Evolutionary conservation across 306 rosid species (phyloP).

Genomic region (Cucumis cinereus): DNA sequence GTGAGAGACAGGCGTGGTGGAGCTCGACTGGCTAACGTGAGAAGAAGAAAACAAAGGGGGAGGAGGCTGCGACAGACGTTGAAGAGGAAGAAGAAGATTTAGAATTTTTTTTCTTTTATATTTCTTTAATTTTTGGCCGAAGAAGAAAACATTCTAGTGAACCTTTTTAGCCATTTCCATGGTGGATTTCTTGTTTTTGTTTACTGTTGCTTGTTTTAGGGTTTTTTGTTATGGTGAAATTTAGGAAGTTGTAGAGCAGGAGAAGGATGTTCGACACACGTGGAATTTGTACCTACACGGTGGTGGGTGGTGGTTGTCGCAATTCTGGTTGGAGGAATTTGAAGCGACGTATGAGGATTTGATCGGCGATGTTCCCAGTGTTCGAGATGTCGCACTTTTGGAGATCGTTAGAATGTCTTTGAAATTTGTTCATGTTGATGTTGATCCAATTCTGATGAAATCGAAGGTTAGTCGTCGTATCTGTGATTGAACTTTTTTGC

Average conservation of each 20-base stretch:
- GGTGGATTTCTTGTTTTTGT: not conserved
- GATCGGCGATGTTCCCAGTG: slow-evolving; percentile 40
- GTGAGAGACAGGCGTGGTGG: too few relatives aligned
- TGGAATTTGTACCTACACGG: slow-evolving; percentile 64
- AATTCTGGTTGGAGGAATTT: slow-evolving; percentile 76
- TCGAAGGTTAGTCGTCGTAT: slow-evolving; percentile 15
- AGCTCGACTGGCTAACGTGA: too few relatives aligned
- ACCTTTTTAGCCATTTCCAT: not conserved
- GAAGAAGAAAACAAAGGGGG: too few relatives aligned
- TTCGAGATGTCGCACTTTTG: slow-evolving; percentile 45
- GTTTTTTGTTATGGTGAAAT: not conserved
- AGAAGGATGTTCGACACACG: slow-evolving; percentile 63
- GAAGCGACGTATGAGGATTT: slow-evolving; percentile 68
- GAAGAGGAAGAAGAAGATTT: too few relatives aligned
- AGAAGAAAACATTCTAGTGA: slow-evolving; percentile 64
- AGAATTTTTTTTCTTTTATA: too few relatives aligned
- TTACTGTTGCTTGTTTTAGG: not conserved
- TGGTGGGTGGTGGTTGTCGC: slow-evolving; percentile 25
- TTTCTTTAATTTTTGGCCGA: too few relatives aligned
- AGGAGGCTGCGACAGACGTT: too few relatives aligned
- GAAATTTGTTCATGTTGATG: slow-evolving; percentile 18
- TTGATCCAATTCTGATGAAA: slow-evolving; percentile 25
- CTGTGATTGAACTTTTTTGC: too few relatives aligned
- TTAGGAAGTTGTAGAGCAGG: slow-evolving; percentile 82
- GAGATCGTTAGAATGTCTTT: slow-evolving; percentile 84